Percentiles rank a stretch among this genome's conserved stretches.
phyloP scores from a whole-genome alignment of 225 moss, liverwort and hornwort genomes.

The Antitrichia curtipendula region DNA sequence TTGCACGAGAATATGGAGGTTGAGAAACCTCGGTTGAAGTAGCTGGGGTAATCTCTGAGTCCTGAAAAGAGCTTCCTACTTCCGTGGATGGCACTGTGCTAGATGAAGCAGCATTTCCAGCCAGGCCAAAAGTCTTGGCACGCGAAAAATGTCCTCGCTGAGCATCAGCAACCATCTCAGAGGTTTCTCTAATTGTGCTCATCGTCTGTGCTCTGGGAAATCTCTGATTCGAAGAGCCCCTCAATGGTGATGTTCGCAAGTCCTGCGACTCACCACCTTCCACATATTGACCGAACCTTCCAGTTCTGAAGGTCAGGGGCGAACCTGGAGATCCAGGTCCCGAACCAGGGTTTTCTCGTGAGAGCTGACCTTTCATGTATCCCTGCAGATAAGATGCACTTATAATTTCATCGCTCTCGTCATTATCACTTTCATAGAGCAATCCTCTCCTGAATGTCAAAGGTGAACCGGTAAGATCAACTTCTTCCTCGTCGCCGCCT shows the following conservation, averaged over 20 bases:
- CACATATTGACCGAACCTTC: not conserved
- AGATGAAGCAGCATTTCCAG: not conserved
- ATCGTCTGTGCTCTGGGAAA: slow-evolving; percentile 20
- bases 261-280: not conserved
- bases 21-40: not conserved
- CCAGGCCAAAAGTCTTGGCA: not conserved
- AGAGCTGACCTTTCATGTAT: slow-evolving; percentile 29
- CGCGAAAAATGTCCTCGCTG: not conserved
- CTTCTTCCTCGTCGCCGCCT: not conserved
- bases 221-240: slow-evolving; percentile 1
- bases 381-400: slow-evolving; percentile 19
- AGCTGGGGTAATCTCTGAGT: not conserved
- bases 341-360: slow-evolving; percentile 15
- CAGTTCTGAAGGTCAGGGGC: slow-evolving; percentile 20
- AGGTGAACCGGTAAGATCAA: not conserved
- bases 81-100: not conserved
- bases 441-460: slow-evolving; percentile 10
- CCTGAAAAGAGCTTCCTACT: not conserved
- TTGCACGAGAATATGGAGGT: slow-evolving; percentile 8
- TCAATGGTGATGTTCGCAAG: not conserved
- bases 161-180: not conserved
- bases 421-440: not conserved
- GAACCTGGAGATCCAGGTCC: slow-evolving; percentile 24
- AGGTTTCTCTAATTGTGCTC: slow-evolving; percentile 24
- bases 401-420: slow-evolving; percentile 1